Percentiles rank a stretch among this genome's conserved stretches.
Evolutionary conservation across 257 asterid species (phyloP).

Genomic region (Fraxinus cuspidata): DNA sequence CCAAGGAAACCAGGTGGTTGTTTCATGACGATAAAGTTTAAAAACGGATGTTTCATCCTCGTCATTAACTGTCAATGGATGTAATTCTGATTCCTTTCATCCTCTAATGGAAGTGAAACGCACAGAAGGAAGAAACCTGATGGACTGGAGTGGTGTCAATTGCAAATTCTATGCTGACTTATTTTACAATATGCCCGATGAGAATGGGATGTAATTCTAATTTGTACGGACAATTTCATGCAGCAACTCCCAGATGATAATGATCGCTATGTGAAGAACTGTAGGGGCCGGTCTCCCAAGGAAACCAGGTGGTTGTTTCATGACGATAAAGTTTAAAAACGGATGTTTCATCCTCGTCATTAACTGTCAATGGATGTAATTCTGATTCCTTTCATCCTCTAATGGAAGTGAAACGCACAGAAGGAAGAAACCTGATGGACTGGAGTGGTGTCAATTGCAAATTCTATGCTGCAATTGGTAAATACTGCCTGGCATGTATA

Average conservation of each 20-base stretch:
- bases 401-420: too few relatives aligned
- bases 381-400: not conserved
- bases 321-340: slow-evolving; percentile 76
- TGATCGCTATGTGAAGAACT: slow-evolving; percentile 92
- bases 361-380: not conserved
- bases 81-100: not conserved
- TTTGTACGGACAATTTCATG: too few relatives aligned
- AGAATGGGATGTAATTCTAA: too few relatives aligned
- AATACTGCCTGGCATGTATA: too few relatives aligned
- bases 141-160: too few relatives aligned
- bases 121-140: too few relatives aligned
- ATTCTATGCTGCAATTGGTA: too few relatives aligned
- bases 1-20: slow-evolving; percentile 99
- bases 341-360: too few relatives aligned
- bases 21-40: slow-evolving; percentile 95
- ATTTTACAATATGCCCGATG: too few relatives aligned
- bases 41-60: not conserved
- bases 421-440: too few relatives aligned
- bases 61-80: not conserved
- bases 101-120: not conserved
- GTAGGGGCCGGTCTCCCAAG: slow-evolving; percentile 94
- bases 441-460: too few relatives aligned
- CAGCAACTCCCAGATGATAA: slow-evolving; percentile 98
- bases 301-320: slow-evolving; percentile 99
- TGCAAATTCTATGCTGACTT: too few relatives aligned